Percentiles rank a stretch among this genome's conserved stretches.
Conservation (phyloP, 345 rosid genomes). For the Eutrema heterophyllum region DNA sequence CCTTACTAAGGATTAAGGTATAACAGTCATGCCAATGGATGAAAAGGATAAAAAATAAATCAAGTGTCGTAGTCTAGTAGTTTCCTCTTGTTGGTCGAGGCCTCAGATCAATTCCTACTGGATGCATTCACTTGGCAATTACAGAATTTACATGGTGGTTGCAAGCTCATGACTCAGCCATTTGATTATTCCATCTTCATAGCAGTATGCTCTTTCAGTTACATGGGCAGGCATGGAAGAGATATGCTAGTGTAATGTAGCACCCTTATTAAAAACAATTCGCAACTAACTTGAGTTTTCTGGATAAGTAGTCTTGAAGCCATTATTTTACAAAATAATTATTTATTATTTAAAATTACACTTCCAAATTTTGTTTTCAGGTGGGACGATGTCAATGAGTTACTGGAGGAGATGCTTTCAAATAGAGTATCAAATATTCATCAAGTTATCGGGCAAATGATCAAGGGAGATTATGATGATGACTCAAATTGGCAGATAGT, state of each 20-base stretch:
- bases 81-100: background rate
- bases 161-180: background rate
- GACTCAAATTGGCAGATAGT: conserved; percentile 94
- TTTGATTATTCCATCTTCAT: background rate
- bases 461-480: conserved; percentile 86
- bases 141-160: background rate
- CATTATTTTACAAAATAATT: background rate
- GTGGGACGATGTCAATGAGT: conserved; percentile 70
- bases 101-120: background rate
- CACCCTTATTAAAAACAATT: background rate
- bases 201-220: conserved; percentile 10
- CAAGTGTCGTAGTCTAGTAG: background rate
- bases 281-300: conserved; percentile 9
- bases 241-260: conserved; percentile 8
- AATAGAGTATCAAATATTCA: conserved; percentile 74
- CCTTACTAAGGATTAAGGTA: background rate
- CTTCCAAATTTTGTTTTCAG: conserved; percentile 38
- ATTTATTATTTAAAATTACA: conserved; percentile 7
- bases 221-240: conserved; percentile 1
- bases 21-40: background rate
- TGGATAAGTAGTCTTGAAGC: background rate
- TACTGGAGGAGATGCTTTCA: conserved; percentile 75
- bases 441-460: conserved; percentile 89
- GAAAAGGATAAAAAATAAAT: background rate
- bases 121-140: background rate